Conservation (phyloP, 2,329 filamentous ascomycete species). For the Metarhizium brunneum region DNA sequence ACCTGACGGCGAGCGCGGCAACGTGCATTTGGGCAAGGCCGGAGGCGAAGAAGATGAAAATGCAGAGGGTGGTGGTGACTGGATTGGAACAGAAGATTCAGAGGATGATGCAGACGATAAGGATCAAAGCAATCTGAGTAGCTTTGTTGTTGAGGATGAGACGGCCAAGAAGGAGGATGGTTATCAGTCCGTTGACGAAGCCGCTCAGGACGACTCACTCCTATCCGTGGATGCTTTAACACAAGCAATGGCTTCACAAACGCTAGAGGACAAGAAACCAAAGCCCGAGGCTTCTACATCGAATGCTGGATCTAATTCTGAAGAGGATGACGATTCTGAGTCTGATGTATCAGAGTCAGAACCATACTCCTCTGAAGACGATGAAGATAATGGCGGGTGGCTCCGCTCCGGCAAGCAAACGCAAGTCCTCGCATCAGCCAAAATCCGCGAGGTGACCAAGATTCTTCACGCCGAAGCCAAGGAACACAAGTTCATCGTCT, state of each 20-base stretch:
- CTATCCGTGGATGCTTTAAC: constrained; percentile 26
- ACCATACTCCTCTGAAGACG: constrained; percentile 21
- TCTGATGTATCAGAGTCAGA: constrained; percentile 32
- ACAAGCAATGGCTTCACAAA: constrained; percentile 27
- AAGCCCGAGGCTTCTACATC: constrained; percentile 5
- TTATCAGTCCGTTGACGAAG: constrained; percentile 15
- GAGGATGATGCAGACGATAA: constrained; percentile 44
- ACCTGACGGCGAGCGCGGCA: constrained; percentile 52
- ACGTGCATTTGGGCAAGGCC: constrained; percentile 59
- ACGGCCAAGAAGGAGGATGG: constrained; percentile 22
- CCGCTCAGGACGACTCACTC: constrained; percentile 23
- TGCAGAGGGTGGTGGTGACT: constrained; percentile 78
- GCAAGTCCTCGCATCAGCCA: constrained; percentile 65
- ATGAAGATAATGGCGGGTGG: constrained; percentile 27
- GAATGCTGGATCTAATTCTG: constrained; percentile 20
- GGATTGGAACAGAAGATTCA: constrained; percentile 63
- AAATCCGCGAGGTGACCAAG: constrained; percentile 76
- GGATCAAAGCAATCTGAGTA: constrained; percentile 43
- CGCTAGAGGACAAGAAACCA: constrained; percentile 17
- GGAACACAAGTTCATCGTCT: constrained; percentile 94
- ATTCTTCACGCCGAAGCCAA: constrained; percentile 71
- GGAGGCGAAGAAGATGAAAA: constrained; percentile 85
- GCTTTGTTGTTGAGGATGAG: constrained; percentile 47
- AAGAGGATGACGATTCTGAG: constrained; percentile 19
- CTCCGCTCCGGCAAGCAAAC: background rate